Evolutionary conservation across 1,139 yeast genomes (phyloP), one percentile per base, ranked within the genome.

Genomic region (Eremothecium coryli): DNA sequence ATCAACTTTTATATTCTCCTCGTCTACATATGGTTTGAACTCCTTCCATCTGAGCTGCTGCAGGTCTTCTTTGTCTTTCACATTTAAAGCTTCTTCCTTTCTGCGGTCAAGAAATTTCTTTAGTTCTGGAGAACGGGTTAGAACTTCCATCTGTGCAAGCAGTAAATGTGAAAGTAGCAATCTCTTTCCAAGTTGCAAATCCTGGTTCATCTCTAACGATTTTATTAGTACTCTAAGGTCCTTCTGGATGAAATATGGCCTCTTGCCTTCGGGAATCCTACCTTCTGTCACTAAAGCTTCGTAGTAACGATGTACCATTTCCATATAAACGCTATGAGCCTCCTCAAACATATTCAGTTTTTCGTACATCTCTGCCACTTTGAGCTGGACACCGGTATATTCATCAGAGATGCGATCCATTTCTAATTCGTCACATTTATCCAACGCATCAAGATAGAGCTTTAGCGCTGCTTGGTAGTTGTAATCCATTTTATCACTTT

Each of bases 321-420:
- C 93, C 40, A 76, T 65, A 55, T 82, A 82, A 21, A 80, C 56
- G 46, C 68, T 66, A 22, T 72, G 65, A 0, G 93, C 93, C 38
- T 79, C 84, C 13, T 71, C 70, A 26, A 56, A 43, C 74, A 72
- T 67, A 22, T 65, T 66, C 43, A 82, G 59, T 33, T 77, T 62
- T 51, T 82, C 93, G 54, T 76, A 82, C 85, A 85, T 81, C 52
- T 86, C 95, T 3, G 82, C 94, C 27, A 84, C 65, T 51, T 86
- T 84, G 52, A 88, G 64, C 50, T 85, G 93, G 39, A 88, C 71
- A 0, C 95, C 95, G 0, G 96, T 86, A 50, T 76, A 81, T 48
- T 77, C 82, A 45, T 80, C 84, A 34, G 73, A 65, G 22, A 82
- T 50, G 12, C 67, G 68, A 41, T 73, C 72, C 61, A 84, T 54